Percentiles rank a stretch among this genome's conserved stretches.
Conservation (phyloP, 2,329 filamentous ascomycete species). For the Alternaria ethzedia region DNA sequence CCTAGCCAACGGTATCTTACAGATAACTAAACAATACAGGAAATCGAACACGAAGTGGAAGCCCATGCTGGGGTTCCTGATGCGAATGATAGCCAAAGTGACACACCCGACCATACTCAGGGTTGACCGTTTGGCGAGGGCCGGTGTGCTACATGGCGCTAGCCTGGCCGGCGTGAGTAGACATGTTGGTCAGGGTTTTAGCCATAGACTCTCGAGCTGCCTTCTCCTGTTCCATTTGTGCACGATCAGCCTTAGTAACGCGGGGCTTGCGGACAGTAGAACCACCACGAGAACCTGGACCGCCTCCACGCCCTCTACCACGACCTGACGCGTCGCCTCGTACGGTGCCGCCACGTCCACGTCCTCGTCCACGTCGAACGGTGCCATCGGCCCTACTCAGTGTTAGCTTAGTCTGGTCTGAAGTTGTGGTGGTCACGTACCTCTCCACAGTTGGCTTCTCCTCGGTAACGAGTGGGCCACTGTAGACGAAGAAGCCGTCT, state of each 20-base stretch:
- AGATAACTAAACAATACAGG: conserved; percentile 12
- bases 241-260: conserved; percentile 84
- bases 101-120: background rate
- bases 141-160: conserved; percentile 14
- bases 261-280: conserved; percentile 79
- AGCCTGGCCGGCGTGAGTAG: conserved; percentile 16
- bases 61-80: background rate
- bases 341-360: conserved; percentile 59
- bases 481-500: conserved; percentile 98
- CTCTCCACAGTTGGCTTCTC: conserved; percentile 74
- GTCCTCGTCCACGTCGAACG: conserved; percentile 69
- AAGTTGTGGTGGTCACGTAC: conserved; percentile 49
- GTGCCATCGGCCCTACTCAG: conserved; percentile 70
- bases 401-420: conserved; percentile 32
- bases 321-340: conserved; percentile 50
- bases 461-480: conserved; percentile 86
- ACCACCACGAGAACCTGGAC: conserved; percentile 77
- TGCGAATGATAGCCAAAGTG: background rate
- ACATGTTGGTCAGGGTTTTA: conserved; percentile 34
- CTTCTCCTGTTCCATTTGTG: conserved; percentile 81
- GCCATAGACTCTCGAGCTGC: conserved; percentile 69
- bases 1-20: conserved; percentile 22
- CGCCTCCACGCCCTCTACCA: conserved; percentile 57
- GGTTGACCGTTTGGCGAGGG: background rate
- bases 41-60: background rate